phyloP scores from a whole-genome alignment of 2,329 filamentous ascomycete species.

The Samsoniella hepiali region DNA sequence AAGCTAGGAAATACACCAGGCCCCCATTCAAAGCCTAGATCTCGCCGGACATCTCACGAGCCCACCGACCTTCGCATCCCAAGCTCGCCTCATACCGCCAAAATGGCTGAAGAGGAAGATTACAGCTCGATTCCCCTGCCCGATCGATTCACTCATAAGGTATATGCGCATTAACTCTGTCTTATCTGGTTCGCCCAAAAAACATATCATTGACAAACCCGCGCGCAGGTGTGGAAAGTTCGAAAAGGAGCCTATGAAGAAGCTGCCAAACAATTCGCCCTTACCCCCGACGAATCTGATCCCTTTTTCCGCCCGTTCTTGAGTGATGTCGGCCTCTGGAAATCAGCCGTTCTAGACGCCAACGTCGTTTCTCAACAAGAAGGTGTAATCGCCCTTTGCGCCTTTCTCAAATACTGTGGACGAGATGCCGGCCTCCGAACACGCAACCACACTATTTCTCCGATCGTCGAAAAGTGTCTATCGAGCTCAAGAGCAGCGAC shows the following conservation, averaged over 20 bases:
- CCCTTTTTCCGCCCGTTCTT: conserved; percentile 84
- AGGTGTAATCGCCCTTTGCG: conserved; percentile 79
- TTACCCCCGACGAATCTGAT: conserved; percentile 79
- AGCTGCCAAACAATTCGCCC: conserved; percentile 80
- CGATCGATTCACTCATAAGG: conserved; percentile 83
- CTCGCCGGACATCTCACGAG: neutral
- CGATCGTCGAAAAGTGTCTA: conserved; percentile 88
- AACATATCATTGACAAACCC: neutral
- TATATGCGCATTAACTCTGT: conserved; percentile 30
- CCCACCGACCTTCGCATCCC: conserved; percentile 19
- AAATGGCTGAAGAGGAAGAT: conserved; percentile 85
- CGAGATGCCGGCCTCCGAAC: conserved; percentile 75
- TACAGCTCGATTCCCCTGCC: conserved; percentile 73
- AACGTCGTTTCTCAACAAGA: conserved; percentile 98
- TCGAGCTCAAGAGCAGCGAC: conserved; percentile 83
- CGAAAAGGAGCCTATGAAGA: conserved; percentile 94
- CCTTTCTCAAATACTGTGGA: conserved; percentile 89
- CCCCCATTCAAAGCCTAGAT: neutral
- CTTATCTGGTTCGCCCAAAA: neutral
- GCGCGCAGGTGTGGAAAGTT: conserved; percentile 81
- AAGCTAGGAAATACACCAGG: conserved; percentile 5
- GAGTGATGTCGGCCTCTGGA: conserved; percentile 83
- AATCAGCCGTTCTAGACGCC: conserved; percentile 85
- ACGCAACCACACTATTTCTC: conserved; percentile 67
- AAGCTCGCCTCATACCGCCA: conserved; percentile 22